phyloP scores from a whole-genome alignment of 164 flowering plant species.

The Pachysandra terminalis region DNA sequence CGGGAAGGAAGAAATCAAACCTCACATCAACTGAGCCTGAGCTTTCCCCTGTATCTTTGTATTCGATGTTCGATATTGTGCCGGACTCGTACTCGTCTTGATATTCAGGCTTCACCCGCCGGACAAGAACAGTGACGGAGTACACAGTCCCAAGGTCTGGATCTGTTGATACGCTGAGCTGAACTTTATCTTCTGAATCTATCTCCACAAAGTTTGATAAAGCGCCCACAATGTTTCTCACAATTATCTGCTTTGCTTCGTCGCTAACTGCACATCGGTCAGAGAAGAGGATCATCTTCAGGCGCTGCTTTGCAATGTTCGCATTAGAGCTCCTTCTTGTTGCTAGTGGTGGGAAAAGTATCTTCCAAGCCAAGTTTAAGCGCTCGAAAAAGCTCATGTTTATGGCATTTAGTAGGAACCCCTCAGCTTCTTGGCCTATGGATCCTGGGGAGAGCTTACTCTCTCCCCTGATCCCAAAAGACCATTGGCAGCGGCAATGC shows the following conservation, averaged over 20 bases:
- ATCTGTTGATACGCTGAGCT: constrained; percentile 81
- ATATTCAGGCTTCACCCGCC: constrained; percentile 82
- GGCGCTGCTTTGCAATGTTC: constrained; percentile 84
- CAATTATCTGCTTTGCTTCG: constrained; percentile 86
- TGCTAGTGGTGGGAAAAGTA: constrained; percentile 66
- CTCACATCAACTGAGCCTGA: constrained; percentile 88
- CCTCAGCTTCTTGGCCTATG: constrained; percentile 57
- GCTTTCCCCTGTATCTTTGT: constrained; percentile 65
- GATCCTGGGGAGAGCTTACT: constrained; percentile 35
- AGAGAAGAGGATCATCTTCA: constrained; percentile 96
- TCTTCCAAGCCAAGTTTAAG: constrained; percentile 87
- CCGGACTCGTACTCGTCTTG: constrained; percentile 60
- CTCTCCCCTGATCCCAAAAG: constrained; percentile 33
- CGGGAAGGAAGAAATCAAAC: constrained; percentile 82
- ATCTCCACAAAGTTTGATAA: constrained; percentile 95
- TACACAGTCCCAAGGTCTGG: constrained; percentile 84
- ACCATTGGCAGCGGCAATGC: constrained; percentile 24
- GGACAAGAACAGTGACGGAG: constrained; percentile 90
- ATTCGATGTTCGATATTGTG: constrained; percentile 63
- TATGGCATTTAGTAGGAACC: constrained; percentile 62
- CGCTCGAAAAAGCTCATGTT: constrained; percentile 88
- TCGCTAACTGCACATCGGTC: constrained; percentile 96
- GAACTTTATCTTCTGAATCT: constrained; percentile 92
- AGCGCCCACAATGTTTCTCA: constrained; percentile 70
- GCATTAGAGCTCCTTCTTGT: constrained; percentile 71